Base-by-base conservation (phyloP, 306 rosid genomes). In the Dalbergia oliveri region DNA sequence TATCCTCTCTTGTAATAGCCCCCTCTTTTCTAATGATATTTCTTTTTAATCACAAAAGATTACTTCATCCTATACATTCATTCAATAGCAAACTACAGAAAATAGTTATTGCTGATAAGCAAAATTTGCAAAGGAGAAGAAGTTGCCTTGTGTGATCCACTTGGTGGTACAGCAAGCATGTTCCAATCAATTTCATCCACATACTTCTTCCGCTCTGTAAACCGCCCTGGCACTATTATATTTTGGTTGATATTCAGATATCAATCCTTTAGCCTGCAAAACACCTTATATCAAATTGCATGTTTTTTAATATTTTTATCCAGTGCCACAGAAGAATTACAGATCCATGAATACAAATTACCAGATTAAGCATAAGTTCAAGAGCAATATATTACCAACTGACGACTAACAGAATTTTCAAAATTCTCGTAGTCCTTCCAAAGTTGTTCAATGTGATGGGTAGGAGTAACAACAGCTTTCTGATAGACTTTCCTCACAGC, bases 351-450 rank as follows among this genome's bases (percentile, higher is more conserved):
- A 63, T n/a, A 80, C 16, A 54, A 66, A 77, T 35, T 47, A 59
- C 19, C 49, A 84, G 62, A 80, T 53, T 21, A 73, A 70, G 75
- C 61, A 57, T 63, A 62, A 75, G 70, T 59, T 57, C 23, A 56
- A 39, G 83, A 67, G 12, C 10, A 77, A 86, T 49, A 69, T 68
- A 66, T 86, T 94, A 91, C 99, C 97, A 93, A 84, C 85, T 93
- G 97, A 62, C 97, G 97, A 81, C 93, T 93, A 56, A 94, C 97
- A 34, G 99, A 94, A 78, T 90, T 94, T 88, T 94, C 99, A 86
- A 93, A 93, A 84, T 82, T 94, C 69, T 93, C 97, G 71, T 94
- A 94, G 13, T 94, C 99, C 84, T 83, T 93, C 99, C 99, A 94
- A 34, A 94, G 90, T 77, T 94, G 97, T 83, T 94, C 99, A 80